phyloP scores from a whole-genome alignment of 257 asterid species.

The Jacaranda mimosifolia region DNA sequence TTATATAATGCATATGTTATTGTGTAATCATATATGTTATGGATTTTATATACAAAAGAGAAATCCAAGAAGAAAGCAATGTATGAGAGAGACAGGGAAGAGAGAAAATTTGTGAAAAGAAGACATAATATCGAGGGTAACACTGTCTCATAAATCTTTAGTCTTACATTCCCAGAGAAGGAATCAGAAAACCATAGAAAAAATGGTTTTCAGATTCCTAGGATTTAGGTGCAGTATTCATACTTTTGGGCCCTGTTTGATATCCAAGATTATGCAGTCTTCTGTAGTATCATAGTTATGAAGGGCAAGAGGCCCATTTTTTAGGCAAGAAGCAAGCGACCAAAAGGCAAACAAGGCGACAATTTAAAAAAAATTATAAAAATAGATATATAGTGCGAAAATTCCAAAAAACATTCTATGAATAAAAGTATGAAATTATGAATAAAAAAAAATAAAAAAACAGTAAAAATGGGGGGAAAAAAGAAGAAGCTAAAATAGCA shows the following conservation, averaged over 20 bases:
- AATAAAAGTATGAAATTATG: too few species aligned
- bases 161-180: not conserved
- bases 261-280: too few species aligned
- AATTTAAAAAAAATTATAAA: too few species aligned
- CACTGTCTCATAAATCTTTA: not conserved
- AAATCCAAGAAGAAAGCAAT: constrained; percentile 5
- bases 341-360: too few species aligned
- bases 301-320: too few species aligned
- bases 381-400: too few species aligned
- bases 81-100: not conserved
- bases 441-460: too few species aligned
- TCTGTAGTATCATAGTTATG: too few species aligned
- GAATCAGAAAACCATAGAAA: not conserved
- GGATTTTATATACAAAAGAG: not conserved
- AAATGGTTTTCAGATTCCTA: not conserved
- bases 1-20: not conserved
- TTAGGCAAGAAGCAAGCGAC: too few species aligned
- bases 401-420: too few species aligned
- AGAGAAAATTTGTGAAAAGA: not conserved
- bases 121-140: not conserved
- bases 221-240: not conserved
- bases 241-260: not conserved
- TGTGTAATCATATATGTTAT: not conserved
- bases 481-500: too few species aligned
- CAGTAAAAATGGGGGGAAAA: too few species aligned